Base-by-base conservation (phyloP, 2,329 filamentous ascomycete species). In the Fusarium guadeloupense region DNA sequence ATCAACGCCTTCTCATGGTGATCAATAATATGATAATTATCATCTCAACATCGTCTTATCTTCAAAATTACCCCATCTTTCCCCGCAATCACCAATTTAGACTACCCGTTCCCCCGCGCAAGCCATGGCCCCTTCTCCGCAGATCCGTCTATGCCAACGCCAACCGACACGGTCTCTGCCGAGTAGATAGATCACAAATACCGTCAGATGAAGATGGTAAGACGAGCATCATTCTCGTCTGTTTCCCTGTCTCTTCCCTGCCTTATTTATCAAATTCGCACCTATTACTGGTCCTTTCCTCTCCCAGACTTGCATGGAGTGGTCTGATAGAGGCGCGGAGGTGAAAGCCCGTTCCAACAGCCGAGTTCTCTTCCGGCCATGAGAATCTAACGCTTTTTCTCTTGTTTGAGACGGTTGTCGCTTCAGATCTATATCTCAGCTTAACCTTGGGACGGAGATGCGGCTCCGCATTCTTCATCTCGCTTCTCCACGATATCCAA, bases 81-180 rank as follows among this genome's bases (percentile, higher is more conserved):
- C 66, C 67, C 67, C 67, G 52, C 67, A 69, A 30, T 53, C 58
- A 23, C 28, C 19, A 37, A 19, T 37, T 31, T 42, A 42, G 44
- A 54, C 54, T 55, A 63, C 62, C 62, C 61, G 45, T 56, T 54
- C 46, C 66, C 66, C 66, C 66, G 50, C 66, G 55, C 66, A 37
- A 50, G 41, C 42, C 40, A 59, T 51, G 54, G 45, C 37, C 44
- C n/a, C 48, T 64, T 62, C 62, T 65, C 62, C 62, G 59, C 62
- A 64, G 59, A 62, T 62, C 59, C 33, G 44, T 49, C 46, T 41
- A 62, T 62, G 54, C 52, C 51, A 46, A 49, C 40, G 42, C 35
- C 19, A 21, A n/a, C n/a, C n/a, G n/a, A n/a, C n/a, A n/a, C n/a
- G 26, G 10, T 26, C 25, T 26, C 25, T 26, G 10, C 25, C 9